phyloP scores from a whole-genome alignment of 768 basidiomycete species.

The Podaxis mareebaensis region DNA sequence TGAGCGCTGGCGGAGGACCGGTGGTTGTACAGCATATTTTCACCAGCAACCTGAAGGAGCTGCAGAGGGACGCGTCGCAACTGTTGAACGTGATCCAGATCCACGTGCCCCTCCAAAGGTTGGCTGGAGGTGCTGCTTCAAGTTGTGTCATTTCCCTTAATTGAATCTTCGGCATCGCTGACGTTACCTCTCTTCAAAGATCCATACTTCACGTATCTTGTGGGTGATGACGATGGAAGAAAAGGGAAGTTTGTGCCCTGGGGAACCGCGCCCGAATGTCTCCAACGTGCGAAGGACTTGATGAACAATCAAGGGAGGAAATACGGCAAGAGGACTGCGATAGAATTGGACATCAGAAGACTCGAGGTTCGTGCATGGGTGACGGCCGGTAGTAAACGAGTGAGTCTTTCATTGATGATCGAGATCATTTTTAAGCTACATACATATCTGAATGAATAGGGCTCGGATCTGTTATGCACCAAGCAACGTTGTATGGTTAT shows the following conservation, averaged over 20 bases:
- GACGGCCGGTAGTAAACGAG: slow-evolving; percentile 38
- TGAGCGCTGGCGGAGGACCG: slow-evolving; percentile 15
- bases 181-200: slow-evolving; percentile 19
- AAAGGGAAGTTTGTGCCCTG: slow-evolving; percentile 14
- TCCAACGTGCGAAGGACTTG: slow-evolving; percentile 28
- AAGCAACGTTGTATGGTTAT: slow-evolving; percentile 29
- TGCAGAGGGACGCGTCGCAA: slow-evolving; percentile 39
- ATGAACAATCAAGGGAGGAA: slow-evolving; percentile 30
- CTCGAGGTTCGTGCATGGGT: slow-evolving; percentile 44
- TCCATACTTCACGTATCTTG: slow-evolving; percentile 30
- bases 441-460: slow-evolving; percentile 22
- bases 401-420: slow-evolving; percentile 17
- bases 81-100: slow-evolving; percentile 42
- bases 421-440: neutral
- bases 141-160: slow-evolving; percentile 9
- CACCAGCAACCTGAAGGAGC: slow-evolving; percentile 41
- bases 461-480: slow-evolving; percentile 25
- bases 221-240: slow-evolving; percentile 13
- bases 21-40: slow-evolving; percentile 45
- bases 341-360: slow-evolving; percentile 30
- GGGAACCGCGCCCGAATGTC: slow-evolving; percentile 23
- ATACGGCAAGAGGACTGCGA: slow-evolving; percentile 34
- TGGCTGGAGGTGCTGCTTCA: slow-evolving; percentile 29
- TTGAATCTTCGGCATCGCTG: neutral
- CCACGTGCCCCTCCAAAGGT: slow-evolving; percentile 30